Percentiles rank a stretch among this genome's conserved stretches.
phyloP scores from a whole-genome alignment of 441 rosid genomes.

The Mallotus repandus region DNA sequence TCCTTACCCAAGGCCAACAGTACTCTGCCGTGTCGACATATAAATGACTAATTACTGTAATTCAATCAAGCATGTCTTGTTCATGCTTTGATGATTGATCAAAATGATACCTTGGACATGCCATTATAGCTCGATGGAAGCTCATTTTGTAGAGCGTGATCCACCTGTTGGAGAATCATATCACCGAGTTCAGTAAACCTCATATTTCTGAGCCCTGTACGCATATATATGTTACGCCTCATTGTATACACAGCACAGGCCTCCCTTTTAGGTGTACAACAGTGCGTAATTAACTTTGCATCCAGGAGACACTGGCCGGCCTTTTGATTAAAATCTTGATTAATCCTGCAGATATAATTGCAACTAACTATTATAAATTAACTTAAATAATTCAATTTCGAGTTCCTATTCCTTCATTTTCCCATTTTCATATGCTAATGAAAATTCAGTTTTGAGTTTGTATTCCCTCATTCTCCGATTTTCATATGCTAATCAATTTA shows the following conservation, averaged over 20 bases:
- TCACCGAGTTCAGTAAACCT: neutral
- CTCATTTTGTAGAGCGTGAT: neutral
- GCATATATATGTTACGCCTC: neutral
- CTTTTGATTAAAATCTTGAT: slow-evolving; percentile 23
- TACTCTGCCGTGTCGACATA: slow-evolving; percentile 13
- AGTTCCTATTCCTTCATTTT: too few species aligned
- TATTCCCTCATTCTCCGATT: too few species aligned
- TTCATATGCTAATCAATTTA: too few species aligned
- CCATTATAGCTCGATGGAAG: too few species aligned
- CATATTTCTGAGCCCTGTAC: neutral
- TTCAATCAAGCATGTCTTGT: slow-evolving; percentile 15
- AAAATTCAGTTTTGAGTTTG: too few species aligned
- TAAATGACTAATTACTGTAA: slow-evolving; percentile 9
- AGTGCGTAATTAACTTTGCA: neutral
- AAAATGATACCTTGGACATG: too few species aligned
- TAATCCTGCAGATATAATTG: slow-evolving; percentile 44
- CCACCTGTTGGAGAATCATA: neutral
- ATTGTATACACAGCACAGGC: neutral
- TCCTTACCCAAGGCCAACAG: slow-evolving; percentile 3
- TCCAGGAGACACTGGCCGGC: neutral
- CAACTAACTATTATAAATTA: too few species aligned
- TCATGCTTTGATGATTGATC: neutral
- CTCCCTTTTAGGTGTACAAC: slow-evolving; percentile 12
- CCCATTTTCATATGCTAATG: too few species aligned
- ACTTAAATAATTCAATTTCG: too few species aligned